Percentiles rank a stretch among this genome's conserved stretches.
phyloP scores from a whole-genome alignment of 163 green algal species.

The Volvox carteri region DNA sequence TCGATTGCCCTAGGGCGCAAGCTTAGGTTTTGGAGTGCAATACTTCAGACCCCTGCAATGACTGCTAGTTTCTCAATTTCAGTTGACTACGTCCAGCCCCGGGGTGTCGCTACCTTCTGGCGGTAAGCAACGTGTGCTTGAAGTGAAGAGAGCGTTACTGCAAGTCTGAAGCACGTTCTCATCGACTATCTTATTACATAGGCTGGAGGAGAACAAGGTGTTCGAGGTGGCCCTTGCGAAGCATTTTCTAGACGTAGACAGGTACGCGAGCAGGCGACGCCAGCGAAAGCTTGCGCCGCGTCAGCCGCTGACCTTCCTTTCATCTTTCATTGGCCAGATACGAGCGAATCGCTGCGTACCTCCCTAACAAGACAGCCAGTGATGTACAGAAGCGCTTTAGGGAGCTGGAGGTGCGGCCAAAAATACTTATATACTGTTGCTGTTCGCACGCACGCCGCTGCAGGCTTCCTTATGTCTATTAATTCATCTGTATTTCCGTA shows the following conservation, averaged over 20 bases:
- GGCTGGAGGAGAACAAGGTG: slow-evolving; percentile 80
- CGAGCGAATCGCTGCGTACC: slow-evolving; percentile 45
- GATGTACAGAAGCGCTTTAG: slow-evolving; percentile 56
- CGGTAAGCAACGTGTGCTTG: not conserved
- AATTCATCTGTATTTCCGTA: no score
- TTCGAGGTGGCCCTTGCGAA: slow-evolving; percentile 81
- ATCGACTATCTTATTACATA: slow-evolving; percentile 40
- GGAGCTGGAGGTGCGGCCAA: slow-evolving; percentile 46
- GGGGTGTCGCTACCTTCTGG: slow-evolving; percentile 45
- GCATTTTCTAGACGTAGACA: slow-evolving; percentile 71
- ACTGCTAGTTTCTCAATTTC: slow-evolving; percentile 35
- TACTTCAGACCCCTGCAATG: slow-evolving; percentile 24
- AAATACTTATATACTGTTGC: not conserved
- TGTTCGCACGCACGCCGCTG: no score
- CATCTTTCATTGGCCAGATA: slow-evolving; percentile 16
- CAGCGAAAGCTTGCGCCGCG: not conserved
- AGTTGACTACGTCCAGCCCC: slow-evolving; percentile 11
- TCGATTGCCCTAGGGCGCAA: not conserved
- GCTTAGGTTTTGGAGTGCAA: not conserved
- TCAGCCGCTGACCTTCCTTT: not conserved
- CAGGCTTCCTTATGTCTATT: no score
- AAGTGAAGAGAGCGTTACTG: not conserved
- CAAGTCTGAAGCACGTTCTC: not conserved
- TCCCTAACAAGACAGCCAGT: slow-evolving; percentile 40
- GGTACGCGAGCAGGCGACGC: slow-evolving; percentile 35